Evolutionary conservation across 2,329 filamentous ascomycete species (phyloP).

Genomic region (Calcarisporium arbuscula): DNA sequence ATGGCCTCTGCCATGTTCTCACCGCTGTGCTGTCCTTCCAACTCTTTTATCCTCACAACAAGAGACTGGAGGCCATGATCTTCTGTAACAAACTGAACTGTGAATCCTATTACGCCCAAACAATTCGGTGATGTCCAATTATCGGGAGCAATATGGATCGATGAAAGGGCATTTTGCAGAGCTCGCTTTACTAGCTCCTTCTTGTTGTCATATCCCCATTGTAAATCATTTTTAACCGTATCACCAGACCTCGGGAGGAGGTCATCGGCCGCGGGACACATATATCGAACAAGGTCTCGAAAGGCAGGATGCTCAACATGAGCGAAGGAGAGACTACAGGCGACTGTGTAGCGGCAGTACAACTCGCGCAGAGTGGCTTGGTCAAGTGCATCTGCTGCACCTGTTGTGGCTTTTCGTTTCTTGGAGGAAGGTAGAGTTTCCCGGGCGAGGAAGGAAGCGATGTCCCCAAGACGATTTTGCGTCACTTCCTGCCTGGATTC

Average conservation of each 20-base stretch:
- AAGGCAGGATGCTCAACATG: constrained; percentile 2
- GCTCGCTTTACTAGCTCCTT: constrained; percentile 3
- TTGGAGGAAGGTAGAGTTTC: background rate
- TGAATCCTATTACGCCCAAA: constrained; percentile 6
- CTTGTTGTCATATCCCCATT: constrained; percentile 3
- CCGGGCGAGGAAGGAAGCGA: background rate
- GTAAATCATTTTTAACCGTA: constrained; percentile 2
- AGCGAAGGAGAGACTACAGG: constrained; percentile 1
- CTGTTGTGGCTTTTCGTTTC: constrained; percentile 2
- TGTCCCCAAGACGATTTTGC: constrained; percentile 1
- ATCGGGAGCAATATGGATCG: constrained; percentile 2
- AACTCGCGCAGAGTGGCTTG: constrained; percentile 1
- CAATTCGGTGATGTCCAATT: constrained; percentile 4
- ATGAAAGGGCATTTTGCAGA: constrained; percentile 4
- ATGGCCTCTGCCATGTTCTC: constrained; percentile 5
- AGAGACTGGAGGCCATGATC: constrained; percentile 5
- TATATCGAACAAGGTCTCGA: constrained; percentile 1
- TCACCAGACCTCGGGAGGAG: constrained; percentile 1
- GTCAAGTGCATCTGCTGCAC: background rate
- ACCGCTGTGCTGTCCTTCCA: constrained; percentile 7
- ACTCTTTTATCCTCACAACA: constrained; percentile 6
- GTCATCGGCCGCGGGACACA: constrained; percentile 1
- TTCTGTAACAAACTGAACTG: constrained; percentile 5
- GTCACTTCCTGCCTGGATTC: background rate
- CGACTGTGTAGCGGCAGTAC: constrained; percentile 3